Conservation (phyloP, 441 rosid genomes). For the Populus trichocarpa region DNA sequence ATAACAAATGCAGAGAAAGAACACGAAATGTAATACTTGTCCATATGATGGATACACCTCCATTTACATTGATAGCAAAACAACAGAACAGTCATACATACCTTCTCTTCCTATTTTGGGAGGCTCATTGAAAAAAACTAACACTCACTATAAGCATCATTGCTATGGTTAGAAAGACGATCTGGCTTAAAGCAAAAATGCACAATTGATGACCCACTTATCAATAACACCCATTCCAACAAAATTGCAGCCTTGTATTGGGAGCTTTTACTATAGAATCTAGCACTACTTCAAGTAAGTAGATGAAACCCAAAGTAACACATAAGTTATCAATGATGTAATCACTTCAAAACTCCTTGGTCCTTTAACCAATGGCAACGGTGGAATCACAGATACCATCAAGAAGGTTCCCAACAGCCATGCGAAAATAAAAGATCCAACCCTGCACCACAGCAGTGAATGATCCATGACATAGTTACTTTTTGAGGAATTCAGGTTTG, state of each 20-base stretch:
- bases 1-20: neutral
- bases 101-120: neutral
- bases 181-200: neutral
- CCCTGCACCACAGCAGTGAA: constrained; percentile 53
- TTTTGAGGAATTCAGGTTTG: neutral
- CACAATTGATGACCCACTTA: constrained; percentile 17
- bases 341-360: constrained; percentile 82
- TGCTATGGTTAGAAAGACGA: constrained; percentile 15
- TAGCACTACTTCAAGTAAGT: constrained; percentile 63
- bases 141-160: constrained; percentile 10
- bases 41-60: neutral
- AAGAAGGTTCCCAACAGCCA: constrained; percentile 95
- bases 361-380: constrained; percentile 63
- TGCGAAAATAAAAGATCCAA: constrained; percentile 72
- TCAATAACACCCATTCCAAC: constrained; percentile 15
- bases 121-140: neutral
- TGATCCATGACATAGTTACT: constrained; percentile 4
- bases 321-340: constrained; percentile 73
- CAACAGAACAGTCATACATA: neutral
- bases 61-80: neutral
- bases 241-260: constrained; percentile 26
- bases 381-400: constrained; percentile 88
- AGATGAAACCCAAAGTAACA: constrained; percentile 86
- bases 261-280: neutral
- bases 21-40: neutral